Percentiles rank a stretch among this genome's conserved stretches.
These are phyloP conservation scores for Adansonia grandidieri DNA, from an alignment of 441 rosid genomes.

Conservation along the genomic window DNA sequence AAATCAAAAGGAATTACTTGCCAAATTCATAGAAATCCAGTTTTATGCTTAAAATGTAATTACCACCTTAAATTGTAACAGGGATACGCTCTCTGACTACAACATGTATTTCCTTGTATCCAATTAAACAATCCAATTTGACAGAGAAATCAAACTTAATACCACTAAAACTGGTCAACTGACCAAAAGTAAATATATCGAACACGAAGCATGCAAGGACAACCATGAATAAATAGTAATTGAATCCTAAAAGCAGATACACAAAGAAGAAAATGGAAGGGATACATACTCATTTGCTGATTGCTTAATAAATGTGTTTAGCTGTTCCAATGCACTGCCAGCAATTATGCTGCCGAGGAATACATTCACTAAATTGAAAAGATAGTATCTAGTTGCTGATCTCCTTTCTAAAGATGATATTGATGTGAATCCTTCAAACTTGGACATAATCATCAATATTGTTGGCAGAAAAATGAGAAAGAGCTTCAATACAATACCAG, in stretches of 20 bases:
- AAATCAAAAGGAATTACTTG: background rate
- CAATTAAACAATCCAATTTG: background rate
- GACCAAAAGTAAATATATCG: background rate
- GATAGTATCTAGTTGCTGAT: constrained; percentile 82
- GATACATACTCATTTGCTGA: constrained; percentile 68
- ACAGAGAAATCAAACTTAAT: background rate
- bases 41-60: background rate
- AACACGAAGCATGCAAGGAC: background rate
- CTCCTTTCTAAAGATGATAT: constrained; percentile 82
- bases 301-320: constrained; percentile 62
- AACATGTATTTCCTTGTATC: background rate
- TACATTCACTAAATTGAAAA: constrained; percentile 80
- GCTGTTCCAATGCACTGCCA: constrained; percentile 89
- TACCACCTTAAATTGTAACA: background rate
- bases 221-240: background rate
- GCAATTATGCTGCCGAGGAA: constrained; percentile 75
- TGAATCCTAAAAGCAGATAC: constrained; percentile 7
- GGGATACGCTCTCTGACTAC: background rate
- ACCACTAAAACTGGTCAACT: background rate
- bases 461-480: constrained; percentile 91
- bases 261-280: constrained; percentile 6
- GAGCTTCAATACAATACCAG: constrained; percentile 90
- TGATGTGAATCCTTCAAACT: constrained; percentile 87
- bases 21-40: background rate
- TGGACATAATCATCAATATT: constrained; percentile 93